These are phyloP conservation scores for Penicillium paxilli DNA, from an alignment of 495 filamentous ascomycete species.

Conservation along the genomic window DNA sequence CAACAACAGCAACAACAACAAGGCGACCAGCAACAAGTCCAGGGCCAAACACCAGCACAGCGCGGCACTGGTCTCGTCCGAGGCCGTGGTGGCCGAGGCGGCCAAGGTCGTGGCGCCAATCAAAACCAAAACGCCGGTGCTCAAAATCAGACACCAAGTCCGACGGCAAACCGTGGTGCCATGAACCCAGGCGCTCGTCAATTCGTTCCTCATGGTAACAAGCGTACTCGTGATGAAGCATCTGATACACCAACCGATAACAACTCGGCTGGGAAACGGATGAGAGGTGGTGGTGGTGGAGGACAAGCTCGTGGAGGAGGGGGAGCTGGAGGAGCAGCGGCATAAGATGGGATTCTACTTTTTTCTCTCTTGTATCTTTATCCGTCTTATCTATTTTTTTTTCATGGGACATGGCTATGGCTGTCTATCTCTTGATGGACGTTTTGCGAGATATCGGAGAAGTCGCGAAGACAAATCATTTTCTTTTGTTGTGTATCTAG, in stretches of 20 bases:
- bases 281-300: conserved; percentile 48
- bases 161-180: conserved; percentile 35
- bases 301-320: conserved; percentile 29
- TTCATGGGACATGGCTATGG: not conserved
- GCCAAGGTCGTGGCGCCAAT: conserved; percentile 49
- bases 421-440: not conserved
- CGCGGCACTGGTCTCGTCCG: conserved; percentile 45
- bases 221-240: conserved; percentile 64
- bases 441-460: not conserved
- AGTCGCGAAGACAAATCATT: not conserved
- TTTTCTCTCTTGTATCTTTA: conserved; percentile 15
- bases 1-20: conserved; percentile 23
- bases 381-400: conserved; percentile 6
- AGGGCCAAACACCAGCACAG: conserved; percentile 20
- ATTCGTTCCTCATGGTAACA: conserved; percentile 65
- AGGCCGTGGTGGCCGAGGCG: conserved; percentile 44
- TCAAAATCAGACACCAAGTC: conserved; percentile 34
- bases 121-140: conserved; percentile 27
- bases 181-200: conserved; percentile 57
- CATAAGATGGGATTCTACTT: conserved; percentile 15
- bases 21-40: conserved; percentile 20
- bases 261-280: conserved; percentile 50
- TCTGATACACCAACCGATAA: conserved; percentile 43
- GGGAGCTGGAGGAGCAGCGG: not conserved
- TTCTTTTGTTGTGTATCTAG: conserved; percentile 20